These are phyloP conservation scores for Tulasnella calospora DNA, from an alignment of 768 basidiomycete genomes.

Conservation along the genomic window DNA sequence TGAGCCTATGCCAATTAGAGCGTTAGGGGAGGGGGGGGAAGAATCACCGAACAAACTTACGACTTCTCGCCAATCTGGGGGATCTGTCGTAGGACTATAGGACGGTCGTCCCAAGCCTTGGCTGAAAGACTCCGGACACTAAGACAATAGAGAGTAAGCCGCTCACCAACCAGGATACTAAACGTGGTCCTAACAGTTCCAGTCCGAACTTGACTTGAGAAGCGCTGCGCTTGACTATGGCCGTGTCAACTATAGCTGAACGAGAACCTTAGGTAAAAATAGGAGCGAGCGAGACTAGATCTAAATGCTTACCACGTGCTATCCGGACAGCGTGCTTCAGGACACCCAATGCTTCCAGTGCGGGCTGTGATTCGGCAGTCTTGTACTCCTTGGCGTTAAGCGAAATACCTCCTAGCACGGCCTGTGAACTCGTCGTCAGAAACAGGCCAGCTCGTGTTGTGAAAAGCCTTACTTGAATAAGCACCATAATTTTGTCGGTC, in stretches of 20 bases:
- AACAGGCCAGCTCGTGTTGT: not conserved
- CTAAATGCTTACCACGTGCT: slow-evolving; percentile 52
- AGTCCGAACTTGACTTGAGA: slow-evolving; percentile 64
- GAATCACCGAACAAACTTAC: slow-evolving; percentile 42
- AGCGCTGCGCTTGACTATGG: slow-evolving; percentile 60
- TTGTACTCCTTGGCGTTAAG: slow-evolving; percentile 66
- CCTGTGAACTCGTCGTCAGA: slow-evolving; percentile 43
- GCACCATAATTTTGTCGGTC: slow-evolving; percentile 70
- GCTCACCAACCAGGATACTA: slow-evolving; percentile 6
- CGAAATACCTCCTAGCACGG: slow-evolving; percentile 65
- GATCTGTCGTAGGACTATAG: slow-evolving; percentile 79
- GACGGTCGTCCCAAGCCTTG: slow-evolving; percentile 88
- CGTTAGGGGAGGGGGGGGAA: not conserved
- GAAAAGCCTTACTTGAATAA: slow-evolving; percentile 58
- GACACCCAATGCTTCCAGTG: slow-evolving; percentile 62
- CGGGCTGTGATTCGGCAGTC: slow-evolving; percentile 62
- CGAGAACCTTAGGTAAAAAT: not conserved
- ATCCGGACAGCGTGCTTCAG: slow-evolving; percentile 76
- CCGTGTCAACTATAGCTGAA: slow-evolving; percentile 73
- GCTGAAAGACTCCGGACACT: slow-evolving; percentile 70
- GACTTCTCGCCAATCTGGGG: slow-evolving; percentile 91
- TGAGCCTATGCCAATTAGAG: slow-evolving; percentile 25
- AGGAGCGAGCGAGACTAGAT: not conserved
- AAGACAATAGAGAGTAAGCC: not conserved
- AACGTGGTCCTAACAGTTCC: not conserved